phyloP scores from a whole-genome alignment of 257 asterid species.

The Coffea canephora region DNA sequence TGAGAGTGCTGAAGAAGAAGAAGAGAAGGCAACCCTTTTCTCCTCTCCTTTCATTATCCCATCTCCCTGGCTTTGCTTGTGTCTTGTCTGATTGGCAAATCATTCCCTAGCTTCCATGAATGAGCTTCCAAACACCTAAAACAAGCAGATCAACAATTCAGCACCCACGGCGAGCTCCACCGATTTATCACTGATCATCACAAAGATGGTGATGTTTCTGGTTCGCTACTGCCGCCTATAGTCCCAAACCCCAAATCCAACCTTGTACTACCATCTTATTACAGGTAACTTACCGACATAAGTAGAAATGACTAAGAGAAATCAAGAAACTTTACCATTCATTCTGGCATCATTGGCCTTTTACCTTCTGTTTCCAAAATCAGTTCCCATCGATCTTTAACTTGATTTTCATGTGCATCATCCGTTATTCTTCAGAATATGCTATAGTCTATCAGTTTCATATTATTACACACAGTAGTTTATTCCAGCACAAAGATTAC shows the following conservation, averaged over 20 bases:
- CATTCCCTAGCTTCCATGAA: constrained; percentile 28
- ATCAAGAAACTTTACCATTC: background rate
- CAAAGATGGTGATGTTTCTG: constrained; percentile 37
- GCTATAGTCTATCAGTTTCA: background rate
- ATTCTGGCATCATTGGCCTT: background rate
- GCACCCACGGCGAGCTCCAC: constrained; percentile 6
- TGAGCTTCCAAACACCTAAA: constrained; percentile 18
- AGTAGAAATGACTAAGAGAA: background rate
- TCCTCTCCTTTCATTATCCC: constrained; percentile 55
- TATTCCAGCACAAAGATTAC: background rate
- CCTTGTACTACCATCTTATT: background rate
- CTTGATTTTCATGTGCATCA: background rate
- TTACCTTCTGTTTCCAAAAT: background rate
- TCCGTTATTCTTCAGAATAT: background rate
- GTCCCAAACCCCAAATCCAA: constrained; percentile 24
- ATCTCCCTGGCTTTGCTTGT: constrained; percentile 38
- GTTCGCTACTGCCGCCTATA: constrained; percentile 10
- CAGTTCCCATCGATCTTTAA: background rate
- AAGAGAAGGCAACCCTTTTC: constrained; percentile 50
- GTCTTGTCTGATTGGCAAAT: constrained; percentile 43
- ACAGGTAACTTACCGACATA: background rate
- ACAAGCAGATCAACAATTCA: background rate
- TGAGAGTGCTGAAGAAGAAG: constrained; percentile 43
- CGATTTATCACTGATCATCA: constrained; percentile 7
- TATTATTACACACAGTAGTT: background rate